phyloP scores from a whole-genome alignment of 1,139 yeast species.

The Taphrina communis region DNA sequence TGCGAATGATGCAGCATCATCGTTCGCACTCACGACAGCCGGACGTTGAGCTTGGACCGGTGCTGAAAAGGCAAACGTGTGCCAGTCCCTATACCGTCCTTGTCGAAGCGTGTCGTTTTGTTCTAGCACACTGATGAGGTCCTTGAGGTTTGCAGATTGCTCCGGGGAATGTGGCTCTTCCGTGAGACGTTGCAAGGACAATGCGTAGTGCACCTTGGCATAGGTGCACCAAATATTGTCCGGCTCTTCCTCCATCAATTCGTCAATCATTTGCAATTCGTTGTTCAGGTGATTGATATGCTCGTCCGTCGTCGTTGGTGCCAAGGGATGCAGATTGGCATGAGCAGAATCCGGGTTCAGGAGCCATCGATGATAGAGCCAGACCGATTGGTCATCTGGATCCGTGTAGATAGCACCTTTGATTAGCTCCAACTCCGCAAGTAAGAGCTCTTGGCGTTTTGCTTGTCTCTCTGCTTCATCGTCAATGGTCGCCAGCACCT shows the following conservation, averaged over 20 bases:
- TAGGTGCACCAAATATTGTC: conserved; percentile 54
- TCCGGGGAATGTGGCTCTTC: conserved; percentile 48
- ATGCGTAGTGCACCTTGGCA: conserved; percentile 49
- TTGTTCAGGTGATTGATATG: conserved; percentile 48
- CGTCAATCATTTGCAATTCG: conserved; percentile 51
- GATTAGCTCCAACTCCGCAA: conserved; percentile 66
- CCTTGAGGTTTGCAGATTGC: conserved; percentile 45
- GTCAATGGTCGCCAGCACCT: conserved; percentile 53
- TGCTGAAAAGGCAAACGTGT: conserved; percentile 1
- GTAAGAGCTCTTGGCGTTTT: conserved; percentile 26
- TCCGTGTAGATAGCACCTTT: conserved; percentile 90
- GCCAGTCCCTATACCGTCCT: conserved; percentile 61
- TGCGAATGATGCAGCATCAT: neutral
- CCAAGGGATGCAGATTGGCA: conserved; percentile 47
- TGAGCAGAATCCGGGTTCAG: conserved; percentile 62
- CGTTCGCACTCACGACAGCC: neutral
- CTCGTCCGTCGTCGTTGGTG: conserved; percentile 44
- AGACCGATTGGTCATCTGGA: conserved; percentile 89
- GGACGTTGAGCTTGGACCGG: neutral
- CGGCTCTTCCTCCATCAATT: conserved; percentile 54
- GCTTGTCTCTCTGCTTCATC: conserved; percentile 49
- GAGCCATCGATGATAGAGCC: conserved; percentile 89
- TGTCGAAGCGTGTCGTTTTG: conserved; percentile 72
- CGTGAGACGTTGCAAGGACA: conserved; percentile 45
- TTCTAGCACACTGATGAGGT: conserved; percentile 56